Percentiles rank a stretch among this genome's conserved stretches.
Evolutionary conservation across 768 basidiomycete genomes (phyloP).

Genomic region (Suillus occidentalis): DNA sequence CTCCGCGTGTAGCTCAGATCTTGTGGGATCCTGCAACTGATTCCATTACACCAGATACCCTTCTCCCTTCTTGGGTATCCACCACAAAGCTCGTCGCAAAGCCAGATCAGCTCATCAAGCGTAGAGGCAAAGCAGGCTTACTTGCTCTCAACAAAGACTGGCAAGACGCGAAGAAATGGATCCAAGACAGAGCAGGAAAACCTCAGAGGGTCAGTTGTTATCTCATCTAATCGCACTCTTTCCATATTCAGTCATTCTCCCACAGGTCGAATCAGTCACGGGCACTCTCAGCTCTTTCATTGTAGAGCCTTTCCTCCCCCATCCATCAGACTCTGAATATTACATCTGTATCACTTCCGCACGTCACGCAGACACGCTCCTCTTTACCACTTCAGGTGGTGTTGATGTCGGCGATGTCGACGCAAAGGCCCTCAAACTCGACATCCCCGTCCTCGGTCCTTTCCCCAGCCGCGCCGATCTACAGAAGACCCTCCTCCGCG

Average conservation of each 20-base stretch:
- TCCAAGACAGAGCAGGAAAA: conserved; percentile 85
- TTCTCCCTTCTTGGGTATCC: conserved; percentile 80
- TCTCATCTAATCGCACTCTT: conserved; percentile 10
- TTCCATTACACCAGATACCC: conserved; percentile 55
- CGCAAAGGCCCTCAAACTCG: conserved; percentile 90
- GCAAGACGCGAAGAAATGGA: conserved; percentile 87
- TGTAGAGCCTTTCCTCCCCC: conserved; percentile 98
- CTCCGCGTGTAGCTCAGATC: conserved; percentile 82
- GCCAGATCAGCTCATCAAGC: conserved; percentile 99
- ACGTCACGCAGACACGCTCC: conserved; percentile 92
- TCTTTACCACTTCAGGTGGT: conserved; percentile 99
- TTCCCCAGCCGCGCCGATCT: conserved; percentile 86
- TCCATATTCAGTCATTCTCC: conserved; percentile 6
- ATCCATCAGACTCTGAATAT: conserved; percentile 91
- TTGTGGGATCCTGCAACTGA: conserved; percentile 77
- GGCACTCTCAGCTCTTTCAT: conserved; percentile 86
- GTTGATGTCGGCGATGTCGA: conserved; percentile 99
- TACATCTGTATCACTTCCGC: conserved; percentile 98
- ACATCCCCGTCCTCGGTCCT: conserved; percentile 65
- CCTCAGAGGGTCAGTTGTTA: conserved; percentile 71
- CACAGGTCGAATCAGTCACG: conserved; percentile 64
- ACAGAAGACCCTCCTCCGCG: conserved; percentile 67
- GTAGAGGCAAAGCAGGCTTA: conserved; percentile 96
- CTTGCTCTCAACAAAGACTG: conserved; percentile 92
- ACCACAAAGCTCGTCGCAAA: conserved; percentile 89